phyloP scores from a whole-genome alignment of 129 eudicot species.

The Rutidosis leptorrhynchoides region DNA sequence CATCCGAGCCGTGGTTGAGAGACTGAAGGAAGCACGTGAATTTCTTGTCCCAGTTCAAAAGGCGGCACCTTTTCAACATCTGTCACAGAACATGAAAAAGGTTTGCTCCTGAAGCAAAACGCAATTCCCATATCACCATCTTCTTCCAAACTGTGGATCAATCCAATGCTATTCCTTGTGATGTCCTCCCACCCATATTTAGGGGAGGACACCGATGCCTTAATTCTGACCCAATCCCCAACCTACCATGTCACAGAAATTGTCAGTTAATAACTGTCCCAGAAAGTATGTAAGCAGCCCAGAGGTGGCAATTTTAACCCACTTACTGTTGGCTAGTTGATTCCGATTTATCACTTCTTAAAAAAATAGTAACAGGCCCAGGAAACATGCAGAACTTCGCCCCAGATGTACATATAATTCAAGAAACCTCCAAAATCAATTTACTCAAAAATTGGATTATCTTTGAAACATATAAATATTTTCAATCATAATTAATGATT shows the following conservation, averaged over 20 bases:
- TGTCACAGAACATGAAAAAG: slow-evolving; percentile 85
- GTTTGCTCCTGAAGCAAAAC: slow-evolving; percentile 93
- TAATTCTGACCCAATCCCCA: slow-evolving; percentile 93
- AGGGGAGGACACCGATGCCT: slow-evolving; percentile 91
- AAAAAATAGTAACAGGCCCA: background rate
- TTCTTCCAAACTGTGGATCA: slow-evolving; percentile 93
- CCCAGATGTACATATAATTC: background rate
- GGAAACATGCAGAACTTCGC: background rate
- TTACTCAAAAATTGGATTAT: background rate
- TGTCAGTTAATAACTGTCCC: slow-evolving; percentile 8
- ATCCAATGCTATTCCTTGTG: slow-evolving; percentile 79
- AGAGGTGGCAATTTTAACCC: background rate
- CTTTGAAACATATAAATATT: background rate
- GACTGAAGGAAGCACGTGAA: slow-evolving; percentile 72
- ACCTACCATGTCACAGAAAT: slow-evolving; percentile 47
- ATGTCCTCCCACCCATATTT: slow-evolving; percentile 99
- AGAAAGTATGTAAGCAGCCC: background rate
- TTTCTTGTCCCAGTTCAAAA: slow-evolving; percentile 94
- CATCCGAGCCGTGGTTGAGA: slow-evolving; percentile 97
- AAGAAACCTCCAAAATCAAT: background rate
- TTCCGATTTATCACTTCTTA: background rate
- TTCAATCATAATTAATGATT: background rate
- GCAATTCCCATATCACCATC: slow-evolving; percentile 98
- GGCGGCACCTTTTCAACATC: slow-evolving; percentile 92
- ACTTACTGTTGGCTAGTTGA: background rate